Base-by-base conservation (phyloP, 2,329 filamentous ascomycete species). In the Phaeosphaeriaceae sp. region DNA sequence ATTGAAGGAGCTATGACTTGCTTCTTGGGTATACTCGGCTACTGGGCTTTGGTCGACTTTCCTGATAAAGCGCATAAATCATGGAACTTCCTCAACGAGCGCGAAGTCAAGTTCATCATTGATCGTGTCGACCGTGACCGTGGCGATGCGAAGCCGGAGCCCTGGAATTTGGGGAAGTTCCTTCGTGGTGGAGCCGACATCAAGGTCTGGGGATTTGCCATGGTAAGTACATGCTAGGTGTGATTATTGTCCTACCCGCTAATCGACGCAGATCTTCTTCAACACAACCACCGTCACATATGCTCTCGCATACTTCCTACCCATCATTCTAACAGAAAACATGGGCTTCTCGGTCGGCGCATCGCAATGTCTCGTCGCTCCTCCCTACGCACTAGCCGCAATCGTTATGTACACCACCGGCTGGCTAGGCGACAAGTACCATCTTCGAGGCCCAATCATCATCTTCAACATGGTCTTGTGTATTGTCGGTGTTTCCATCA, bases 261-360 rank as follows among this genome's bases (percentile, higher is more conserved):
- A 41, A 70, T 46, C 18, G 1, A 2, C 7, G 13, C 13, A 68
- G 66, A 77, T 83, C 44, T 83, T 81, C 68, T 79, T 78, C 75
- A 84, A 83, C 70, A 83, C 83, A 2, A 91, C 89, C 0, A 89
- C 88, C 9, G 82, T 89, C 42, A 81, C 82, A 1, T 94, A 94
- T 68, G 85, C 89, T 0, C 81, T 94, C 7, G 87, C 88, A 2
- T 93, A 89, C 71, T 93, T 92, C 66, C 74, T 92, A 3, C 89
- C 90, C 6, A 83, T 92, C 63, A 89, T 94, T 60, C 83, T 95
- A 5, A 65, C 67, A 7, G 57, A 74, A 18, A 80, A 80, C 15
- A 83, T 92, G 77, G 81, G 83, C 12, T 92, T 90, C 76, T 77
- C 72, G 38, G 77, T 87, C 4, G 86, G 79, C 6, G 77, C 77